Evolutionary conservation across 495 filamentous ascomycete genomes (phyloP).

Genomic region (Talaromyces wortmannii): DNA sequence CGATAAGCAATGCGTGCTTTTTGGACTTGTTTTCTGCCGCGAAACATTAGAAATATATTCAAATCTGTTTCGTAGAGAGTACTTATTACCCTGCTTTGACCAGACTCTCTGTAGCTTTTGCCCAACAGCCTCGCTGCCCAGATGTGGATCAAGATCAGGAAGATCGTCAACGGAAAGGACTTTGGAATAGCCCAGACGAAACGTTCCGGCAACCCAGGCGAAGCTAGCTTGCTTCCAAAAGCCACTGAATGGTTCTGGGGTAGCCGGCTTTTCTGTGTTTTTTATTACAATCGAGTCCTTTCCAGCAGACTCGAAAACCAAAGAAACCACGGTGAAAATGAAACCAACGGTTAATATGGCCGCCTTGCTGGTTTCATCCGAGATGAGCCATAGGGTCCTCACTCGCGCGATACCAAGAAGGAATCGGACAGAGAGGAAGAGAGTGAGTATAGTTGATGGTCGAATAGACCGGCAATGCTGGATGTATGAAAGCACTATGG

Average conservation of each 20-base stretch:
- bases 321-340: too few relatives aligned
- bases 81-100: background rate
- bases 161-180: slow-evolving; percentile 28
- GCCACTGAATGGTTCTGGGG: slow-evolving; percentile 24
- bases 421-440: slow-evolving; percentile 51
- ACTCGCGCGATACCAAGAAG: slow-evolving; percentile 48
- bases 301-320: too few relatives aligned
- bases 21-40: background rate
- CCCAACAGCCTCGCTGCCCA: background rate
- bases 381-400: slow-evolving; percentile 51
- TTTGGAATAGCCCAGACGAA: slow-evolving; percentile 31
- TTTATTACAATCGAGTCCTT: too few relatives aligned
- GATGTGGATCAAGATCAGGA: slow-evolving; percentile 3
- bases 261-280: too few relatives aligned
- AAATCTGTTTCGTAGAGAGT: too few relatives aligned
- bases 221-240: slow-evolving; percentile 45
- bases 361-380: slow-evolving; percentile 19
- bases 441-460: slow-evolving; percentile 52
- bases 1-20: slow-evolving; percentile 32
- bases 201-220: slow-evolving; percentile 51
- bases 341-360: slow-evolving; percentile 32
- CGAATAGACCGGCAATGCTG: slow-evolving; percentile 49
- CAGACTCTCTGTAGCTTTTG: background rate
- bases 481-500: slow-evolving; percentile 35
- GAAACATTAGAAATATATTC: background rate